These are phyloP conservation scores for Curvularia eragrostidis DNA, from an alignment of 2,329 filamentous ascomycete genomes.

Conservation along the genomic window DNA sequence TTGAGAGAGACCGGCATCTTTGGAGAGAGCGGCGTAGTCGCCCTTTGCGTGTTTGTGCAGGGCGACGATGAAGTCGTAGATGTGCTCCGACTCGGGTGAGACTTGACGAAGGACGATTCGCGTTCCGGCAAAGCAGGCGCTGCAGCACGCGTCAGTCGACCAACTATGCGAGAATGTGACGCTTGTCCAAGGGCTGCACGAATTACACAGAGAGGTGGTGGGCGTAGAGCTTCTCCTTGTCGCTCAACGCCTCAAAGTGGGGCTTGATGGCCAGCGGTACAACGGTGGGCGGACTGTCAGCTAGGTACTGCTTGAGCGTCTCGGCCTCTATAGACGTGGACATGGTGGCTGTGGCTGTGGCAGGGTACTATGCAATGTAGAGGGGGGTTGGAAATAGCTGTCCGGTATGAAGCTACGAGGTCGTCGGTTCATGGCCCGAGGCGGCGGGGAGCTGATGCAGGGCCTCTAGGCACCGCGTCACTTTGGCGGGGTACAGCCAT, in stretches of 20 bases:
- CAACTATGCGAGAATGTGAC: not conserved
- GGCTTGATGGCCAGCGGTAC: slow-evolving; percentile 89
- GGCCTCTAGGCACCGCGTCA: not conserved
- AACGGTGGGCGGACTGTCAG: slow-evolving; percentile 87
- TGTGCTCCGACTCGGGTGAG: slow-evolving; percentile 59
- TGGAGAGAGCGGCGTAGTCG: slow-evolving; percentile 56
- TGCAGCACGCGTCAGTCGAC: slow-evolving; percentile 21
- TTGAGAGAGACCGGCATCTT: slow-evolving; percentile 51
- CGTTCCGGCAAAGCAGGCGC: slow-evolving; percentile 58
- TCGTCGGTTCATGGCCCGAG: not conserved
- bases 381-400: not conserved
- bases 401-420: not conserved
- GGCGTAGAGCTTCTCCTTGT: slow-evolving; percentile 86
- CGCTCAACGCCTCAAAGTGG: slow-evolving; percentile 80
- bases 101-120: slow-evolving; percentile 61
- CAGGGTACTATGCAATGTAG: not conserved
- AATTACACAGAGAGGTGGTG: slow-evolving; percentile 65
- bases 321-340: slow-evolving; percentile 52
- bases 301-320: slow-evolving; percentile 74
- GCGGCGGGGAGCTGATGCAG: not conserved
- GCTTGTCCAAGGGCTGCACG: not conserved
- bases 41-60: slow-evolving; percentile 57
- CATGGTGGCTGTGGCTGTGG: slow-evolving; percentile 22
- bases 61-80: slow-evolving; percentile 63
- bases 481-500: not conserved